These are phyloP conservation scores for Akanthomyces dipterigenus DNA, from an alignment of 2,329 filamentous ascomycete genomes.

Conservation along the genomic window DNA sequence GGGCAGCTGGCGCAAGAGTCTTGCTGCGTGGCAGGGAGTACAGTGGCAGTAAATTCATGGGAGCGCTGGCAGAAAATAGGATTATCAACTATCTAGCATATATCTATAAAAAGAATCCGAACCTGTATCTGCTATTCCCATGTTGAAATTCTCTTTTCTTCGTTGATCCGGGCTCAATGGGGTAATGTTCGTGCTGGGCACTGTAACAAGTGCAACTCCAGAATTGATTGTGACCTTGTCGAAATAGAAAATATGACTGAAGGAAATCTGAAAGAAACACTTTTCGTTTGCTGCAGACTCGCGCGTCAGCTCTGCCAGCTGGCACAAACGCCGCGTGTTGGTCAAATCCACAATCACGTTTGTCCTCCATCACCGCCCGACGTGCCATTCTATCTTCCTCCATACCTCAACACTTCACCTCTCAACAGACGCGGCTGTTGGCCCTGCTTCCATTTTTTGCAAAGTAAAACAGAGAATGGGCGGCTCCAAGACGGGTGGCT, in stretches of 20 bases:
- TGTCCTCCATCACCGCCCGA: not conserved
- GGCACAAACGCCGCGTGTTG: not conserved
- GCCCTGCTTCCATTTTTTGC: no score
- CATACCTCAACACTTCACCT: no score
- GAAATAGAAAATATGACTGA: no score
- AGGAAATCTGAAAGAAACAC: not conserved
- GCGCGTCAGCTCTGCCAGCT: not conserved
- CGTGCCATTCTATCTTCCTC: no score
- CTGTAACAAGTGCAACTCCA: no score
- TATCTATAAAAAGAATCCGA: not conserved
- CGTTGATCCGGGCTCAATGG: no score
- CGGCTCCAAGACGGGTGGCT: not conserved
- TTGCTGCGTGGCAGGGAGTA: slow-evolving; percentile 25
- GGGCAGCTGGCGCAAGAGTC: slow-evolving; percentile 28
- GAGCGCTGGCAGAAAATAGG: not conserved
- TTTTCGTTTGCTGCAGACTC: not conserved
- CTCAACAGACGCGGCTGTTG: no score
- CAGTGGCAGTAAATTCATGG: not conserved
- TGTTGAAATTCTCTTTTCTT: no score
- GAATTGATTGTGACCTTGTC: no score
- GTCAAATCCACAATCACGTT: no score
- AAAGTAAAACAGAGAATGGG: not conserved
- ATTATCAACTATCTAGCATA: not conserved
- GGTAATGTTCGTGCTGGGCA: no score
- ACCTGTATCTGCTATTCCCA: no score